Evolutionary conservation across 805 yeast genomes (phyloP), one percentile per base, ranked within the genome.

Genomic region (Blastobotrys attinorum): DNA sequence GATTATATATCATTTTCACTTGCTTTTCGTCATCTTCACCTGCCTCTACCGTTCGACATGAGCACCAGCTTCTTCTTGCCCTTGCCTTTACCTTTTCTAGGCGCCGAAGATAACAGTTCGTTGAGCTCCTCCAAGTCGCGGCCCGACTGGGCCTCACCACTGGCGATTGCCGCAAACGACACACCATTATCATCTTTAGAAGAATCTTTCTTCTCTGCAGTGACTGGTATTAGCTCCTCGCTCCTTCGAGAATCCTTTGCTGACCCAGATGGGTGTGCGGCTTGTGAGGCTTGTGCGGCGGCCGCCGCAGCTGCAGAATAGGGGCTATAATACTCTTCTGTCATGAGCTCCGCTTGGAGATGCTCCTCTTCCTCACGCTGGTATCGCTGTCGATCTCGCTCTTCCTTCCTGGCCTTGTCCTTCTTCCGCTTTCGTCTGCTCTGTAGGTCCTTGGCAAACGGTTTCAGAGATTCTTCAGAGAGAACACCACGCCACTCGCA

Each of bases 401-500:
- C 58, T 35, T 61, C 70, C 41, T 57, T 47, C 10, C 45, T 44
- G 3, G 40, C 50, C 46, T 56, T 53, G 31, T 43, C 45, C n/a
- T 42, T 40, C 38, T 53, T 46, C 5, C 50, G 44, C 23, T 45
- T 38, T 13, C 59, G 43, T 6, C 63, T 50, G 22, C 48, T 52
- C 3, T 41, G 37, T 13, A 63, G 48, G 33, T 59, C 60, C 22
- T 50, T 43, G 15, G 47, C 33, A 42, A 59, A 63, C 31, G 45
- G 49, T 3, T 38, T 31, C 22, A 61, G 45, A 0, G 55, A 57
- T 42, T 47, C 57, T 49, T 56, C 57, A 35, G 50, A 59, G 32
- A 56, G 46, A 39, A 54, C 59, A 67, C 67, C 53, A 57, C 55
- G 61, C 97, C 97, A 90, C 58, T 86, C 81, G 41, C 96, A 74